Percentiles rank a stretch among this genome's conserved stretches.
phyloP scores from a whole-genome alignment of 805 yeast genomes.

The Yamadazyma laniorum region DNA sequence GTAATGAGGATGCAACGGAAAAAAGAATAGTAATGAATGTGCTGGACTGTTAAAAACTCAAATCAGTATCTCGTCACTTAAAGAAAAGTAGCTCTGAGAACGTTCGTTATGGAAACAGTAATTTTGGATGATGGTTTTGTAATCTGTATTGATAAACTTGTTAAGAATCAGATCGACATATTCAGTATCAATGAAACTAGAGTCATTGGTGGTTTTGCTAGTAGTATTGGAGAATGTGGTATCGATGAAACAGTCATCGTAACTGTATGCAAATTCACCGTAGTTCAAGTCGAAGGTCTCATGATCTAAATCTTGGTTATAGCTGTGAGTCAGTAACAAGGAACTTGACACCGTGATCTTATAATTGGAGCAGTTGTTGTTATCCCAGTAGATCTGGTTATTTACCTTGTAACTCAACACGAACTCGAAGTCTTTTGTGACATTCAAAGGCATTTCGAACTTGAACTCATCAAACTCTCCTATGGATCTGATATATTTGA shows the following conservation, averaged over 20 bases:
- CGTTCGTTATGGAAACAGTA: slow-evolving; percentile 13
- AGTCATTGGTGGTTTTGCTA: not conserved
- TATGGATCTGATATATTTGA: slow-evolving; percentile 11
- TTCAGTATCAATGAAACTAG: slow-evolving; percentile 7
- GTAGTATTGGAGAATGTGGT: not conserved
- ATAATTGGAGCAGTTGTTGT: slow-evolving; percentile 34
- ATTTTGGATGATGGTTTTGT: slow-evolving; percentile 10
- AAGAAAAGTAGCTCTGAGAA: slow-evolving; percentile 12
- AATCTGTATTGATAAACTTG: slow-evolving; percentile 8
- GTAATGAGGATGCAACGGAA: too few species aligned
- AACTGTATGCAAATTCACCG: slow-evolving; percentile 2
- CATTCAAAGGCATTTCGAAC: slow-evolving; percentile 42
- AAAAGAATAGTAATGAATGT: too few species aligned
- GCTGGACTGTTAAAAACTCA: not conserved
- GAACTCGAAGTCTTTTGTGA: slow-evolving; percentile 10
- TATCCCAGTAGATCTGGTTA: slow-evolving; percentile 37
- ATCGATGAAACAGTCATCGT: slow-evolving; percentile 1
- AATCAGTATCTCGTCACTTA: slow-evolving; percentile 12
- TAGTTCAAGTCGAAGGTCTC: slow-evolving; percentile 3
- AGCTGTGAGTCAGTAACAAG: slow-evolving; percentile 2
- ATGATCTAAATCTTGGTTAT: not conserved
- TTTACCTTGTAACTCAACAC: slow-evolving; percentile 30
- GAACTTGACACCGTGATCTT: slow-evolving; percentile 12
- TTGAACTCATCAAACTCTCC: slow-evolving; percentile 46
- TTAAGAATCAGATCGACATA: slow-evolving; percentile 9